Evolutionary conservation across 176 grass and related monocot species (phyloP).

Genomic region (Pontederia paniculata): DNA sequence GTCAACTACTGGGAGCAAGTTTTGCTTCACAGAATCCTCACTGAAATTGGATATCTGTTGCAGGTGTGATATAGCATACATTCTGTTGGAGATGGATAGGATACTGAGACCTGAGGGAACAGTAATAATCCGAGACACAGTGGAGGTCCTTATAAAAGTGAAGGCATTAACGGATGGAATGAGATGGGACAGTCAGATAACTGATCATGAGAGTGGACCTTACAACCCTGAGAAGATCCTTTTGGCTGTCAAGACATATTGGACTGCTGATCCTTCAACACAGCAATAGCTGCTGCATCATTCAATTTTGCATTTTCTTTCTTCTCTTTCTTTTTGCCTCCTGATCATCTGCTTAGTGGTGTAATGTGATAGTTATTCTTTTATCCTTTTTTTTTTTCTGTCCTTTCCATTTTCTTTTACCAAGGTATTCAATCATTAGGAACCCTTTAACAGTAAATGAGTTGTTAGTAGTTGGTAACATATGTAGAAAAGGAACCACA

Average conservation of each 20-base stretch:
- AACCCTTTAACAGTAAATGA: too few relatives aligned
- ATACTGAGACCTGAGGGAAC: slow-evolving; percentile 84
- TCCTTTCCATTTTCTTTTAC: too few relatives aligned
- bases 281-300: slow-evolving; percentile 17
- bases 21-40: neutral
- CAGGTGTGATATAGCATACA: slow-evolving; percentile 82
- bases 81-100: slow-evolving; percentile 98
- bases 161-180: slow-evolving; percentile 56
- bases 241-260: slow-evolving; percentile 73
- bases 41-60: slow-evolving; percentile 3
- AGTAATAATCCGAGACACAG: slow-evolving; percentile 66
- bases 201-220: slow-evolving; percentile 78
- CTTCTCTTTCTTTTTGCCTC: neutral
- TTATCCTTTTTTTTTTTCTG: too few relatives aligned
- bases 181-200: slow-evolving; percentile 81
- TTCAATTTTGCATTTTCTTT: neutral
- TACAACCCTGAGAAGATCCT: slow-evolving; percentile 86
- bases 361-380: too few relatives aligned
- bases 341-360: too few relatives aligned
- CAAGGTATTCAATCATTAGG: too few relatives aligned
- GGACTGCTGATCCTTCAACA: slow-evolving; percentile 44
- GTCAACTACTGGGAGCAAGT: too few relatives aligned
- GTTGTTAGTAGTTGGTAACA: too few relatives aligned
- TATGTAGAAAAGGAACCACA: too few relatives aligned
- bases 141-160: slow-evolving; percentile 82